A percentile compares a stretch with the other conserved stretches of the same genome.
Conservation (phyloP, 2,329 filamentous ascomycete genomes). For the Fusarium succisae region DNA sequence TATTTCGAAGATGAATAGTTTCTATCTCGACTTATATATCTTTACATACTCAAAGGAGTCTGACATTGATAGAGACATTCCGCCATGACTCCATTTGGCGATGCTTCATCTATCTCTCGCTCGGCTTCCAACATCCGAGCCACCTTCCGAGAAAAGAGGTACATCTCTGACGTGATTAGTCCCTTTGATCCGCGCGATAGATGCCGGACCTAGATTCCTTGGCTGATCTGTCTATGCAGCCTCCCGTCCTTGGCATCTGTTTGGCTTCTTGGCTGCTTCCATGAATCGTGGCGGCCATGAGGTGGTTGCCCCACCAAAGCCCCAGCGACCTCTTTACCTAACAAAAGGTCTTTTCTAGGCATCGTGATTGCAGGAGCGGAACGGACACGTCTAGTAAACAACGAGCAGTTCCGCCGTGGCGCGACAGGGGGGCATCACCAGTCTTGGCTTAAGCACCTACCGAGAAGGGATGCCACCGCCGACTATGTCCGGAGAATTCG, state of each 20-base stretch:
- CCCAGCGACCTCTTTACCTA: not conserved
- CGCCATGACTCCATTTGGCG: not conserved
- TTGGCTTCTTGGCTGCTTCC: slow-evolving; percentile 2
- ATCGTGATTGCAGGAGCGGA: not conserved
- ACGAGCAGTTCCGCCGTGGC: not conserved
- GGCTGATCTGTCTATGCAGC: slow-evolving; percentile 15
- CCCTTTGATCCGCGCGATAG: not conserved
- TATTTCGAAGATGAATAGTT: not conserved
- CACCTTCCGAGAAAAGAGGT: slow-evolving; percentile 16
- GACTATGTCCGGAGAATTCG: slow-evolving; percentile 25
- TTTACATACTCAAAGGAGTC: no score
- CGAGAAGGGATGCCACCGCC: slow-evolving; percentile 18
- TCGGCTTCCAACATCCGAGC: slow-evolving; percentile 15
- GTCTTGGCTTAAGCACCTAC: slow-evolving; percentile 6
- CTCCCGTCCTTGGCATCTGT: slow-evolving; percentile 28
- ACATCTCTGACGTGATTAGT: not conserved
- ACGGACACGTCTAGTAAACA: not conserved
- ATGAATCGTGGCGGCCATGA: not conserved
- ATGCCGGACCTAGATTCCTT: not conserved
- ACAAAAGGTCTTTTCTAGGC: not conserved
- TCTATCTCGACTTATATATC: not conserved
- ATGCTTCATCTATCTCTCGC: slow-evolving; percentile 5
- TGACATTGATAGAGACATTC: not conserved
- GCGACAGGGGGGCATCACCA: not conserved
- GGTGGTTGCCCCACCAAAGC: not conserved